Base-by-base conservation (phyloP, 1,284 basidiomycete species). In the Fomitiporia mediterranea region DNA sequence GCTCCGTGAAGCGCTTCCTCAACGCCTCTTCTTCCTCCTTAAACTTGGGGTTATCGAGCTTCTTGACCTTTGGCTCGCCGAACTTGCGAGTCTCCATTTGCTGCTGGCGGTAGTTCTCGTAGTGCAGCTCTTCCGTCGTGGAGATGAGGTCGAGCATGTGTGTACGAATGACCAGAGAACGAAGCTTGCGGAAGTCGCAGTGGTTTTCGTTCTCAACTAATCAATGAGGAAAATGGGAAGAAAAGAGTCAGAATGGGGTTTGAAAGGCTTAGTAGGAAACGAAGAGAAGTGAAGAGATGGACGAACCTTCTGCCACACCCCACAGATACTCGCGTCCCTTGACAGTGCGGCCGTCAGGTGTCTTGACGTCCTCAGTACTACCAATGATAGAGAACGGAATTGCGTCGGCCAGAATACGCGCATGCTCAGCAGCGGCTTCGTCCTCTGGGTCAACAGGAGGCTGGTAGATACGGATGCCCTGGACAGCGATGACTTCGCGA, bases 21-120 rank as follows among this genome's bases (percentile, higher is more conserved):
- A 99, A 82, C 61, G 86, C 80, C 73, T 99, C 96, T 71, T 99
- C 96, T 74, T 99, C 96, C 73, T 99, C 97, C 79, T 96, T 96
- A 86, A 97, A 99, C 76, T 98, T 98, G 66, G 97, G 97, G 74
- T 99, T 99, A 75, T 99, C 96, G 63, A 95, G 80, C 78, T 98
- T 98, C 83, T 94, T 96, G 66, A 97, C 93, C 79, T 98, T 98
- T 64, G 94, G 87, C 74, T 99, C 97, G 64, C 96, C 96, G 64
- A 95, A 97, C 77, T 99, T 99, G 75, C 97, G 88, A 17, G 96
- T 98, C 81, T 99, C 97, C 97, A 99, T 98, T 77, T 99, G 97
- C 62, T 93, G 83, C 69, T 98, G 93, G 59, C 96, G 85, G 81
- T 99, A 99, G 71, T 91, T 91, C 77, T 99, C 97, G 72, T 99